phyloP scores from a whole-genome alignment of 1,139 yeast genomes.

The Taphrina sp. region DNA sequence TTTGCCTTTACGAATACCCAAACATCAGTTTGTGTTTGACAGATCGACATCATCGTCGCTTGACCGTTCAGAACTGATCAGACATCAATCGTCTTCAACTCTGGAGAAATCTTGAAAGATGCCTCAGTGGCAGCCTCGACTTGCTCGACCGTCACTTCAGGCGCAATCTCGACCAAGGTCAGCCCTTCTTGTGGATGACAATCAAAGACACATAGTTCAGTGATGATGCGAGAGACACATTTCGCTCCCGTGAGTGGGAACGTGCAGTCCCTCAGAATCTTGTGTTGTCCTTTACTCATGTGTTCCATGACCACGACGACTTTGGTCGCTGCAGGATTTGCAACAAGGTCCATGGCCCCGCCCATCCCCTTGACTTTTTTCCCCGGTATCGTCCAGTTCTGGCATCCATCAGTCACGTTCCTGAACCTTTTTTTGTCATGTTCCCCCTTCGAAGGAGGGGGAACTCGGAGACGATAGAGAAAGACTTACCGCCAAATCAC shows the following conservation, averaged over 20 bases:
- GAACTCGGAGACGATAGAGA: too few relatives aligned
- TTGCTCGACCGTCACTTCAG: constrained; percentile 48
- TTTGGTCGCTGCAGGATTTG: constrained; percentile 50
- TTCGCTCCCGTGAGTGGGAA: constrained; percentile 53
- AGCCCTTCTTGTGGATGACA: constrained; percentile 47
- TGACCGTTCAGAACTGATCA: too few relatives aligned
- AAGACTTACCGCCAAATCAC: constrained; percentile 55
- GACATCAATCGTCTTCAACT: constrained; percentile 40
- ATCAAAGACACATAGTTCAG: constrained; percentile 55
- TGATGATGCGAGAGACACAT: constrained; percentile 52
- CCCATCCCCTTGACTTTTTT: constrained; percentile 57
- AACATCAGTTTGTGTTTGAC: too few relatives aligned
- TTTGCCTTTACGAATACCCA: too few relatives aligned
- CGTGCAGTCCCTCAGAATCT: constrained; percentile 49
- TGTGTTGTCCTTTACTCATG: constrained; percentile 52
- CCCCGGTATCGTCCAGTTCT: constrained; percentile 54
- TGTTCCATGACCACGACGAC: constrained; percentile 56
- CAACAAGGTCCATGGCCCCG: constrained; percentile 58
- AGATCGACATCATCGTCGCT: too few relatives aligned
- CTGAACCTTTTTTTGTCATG: too few relatives aligned
- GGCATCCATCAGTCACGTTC: too few relatives aligned
- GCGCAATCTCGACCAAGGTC: constrained; percentile 49
- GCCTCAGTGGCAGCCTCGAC: constrained; percentile 49
- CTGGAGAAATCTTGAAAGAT: constrained; percentile 46
- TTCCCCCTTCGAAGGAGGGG: too few relatives aligned